These are phyloP conservation scores for Fusarium mangiferae DNA, from an alignment of 2,329 filamentous ascomycete species.

Conservation along the genomic window DNA sequence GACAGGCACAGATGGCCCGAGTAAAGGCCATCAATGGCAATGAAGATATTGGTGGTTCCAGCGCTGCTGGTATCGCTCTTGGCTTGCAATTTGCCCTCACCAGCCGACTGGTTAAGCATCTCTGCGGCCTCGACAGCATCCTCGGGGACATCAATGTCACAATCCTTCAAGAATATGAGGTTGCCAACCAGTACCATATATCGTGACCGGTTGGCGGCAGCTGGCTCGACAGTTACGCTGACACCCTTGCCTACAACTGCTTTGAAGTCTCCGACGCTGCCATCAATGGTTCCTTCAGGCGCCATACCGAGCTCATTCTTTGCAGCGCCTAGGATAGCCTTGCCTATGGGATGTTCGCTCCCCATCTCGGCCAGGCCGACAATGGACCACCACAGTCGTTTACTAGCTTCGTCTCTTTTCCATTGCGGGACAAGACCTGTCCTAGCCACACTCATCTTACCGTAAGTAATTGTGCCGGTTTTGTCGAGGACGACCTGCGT, in stretches of 20 bases:
- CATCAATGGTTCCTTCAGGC: conserved; percentile 80
- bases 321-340: conserved; percentile 85
- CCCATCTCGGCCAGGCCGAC: conserved; percentile 93
- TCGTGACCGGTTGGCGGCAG: conserved; percentile 71
- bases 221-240: conserved; percentile 81
- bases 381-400: conserved; percentile 90
- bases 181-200: conserved; percentile 88
- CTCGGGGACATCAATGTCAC: conserved; percentile 72
- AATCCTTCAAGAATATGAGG: conserved; percentile 77
- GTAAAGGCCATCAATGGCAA: conserved; percentile 85
- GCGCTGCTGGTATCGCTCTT: conserved; percentile 52
- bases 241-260: conserved; percentile 87
- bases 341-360: conserved; percentile 96
- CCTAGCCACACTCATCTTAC: conserved; percentile 90
- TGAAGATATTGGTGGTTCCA: conserved; percentile 92
- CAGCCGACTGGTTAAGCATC: conserved; percentile 58
- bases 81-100: conserved; percentile 38
- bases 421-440: conserved; percentile 71
- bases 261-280: conserved; percentile 85
- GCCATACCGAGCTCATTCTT: conserved; percentile 73
- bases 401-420: conserved; percentile 62
- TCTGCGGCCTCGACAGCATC: conserved; percentile 72
- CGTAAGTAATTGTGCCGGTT: conserved; percentile 92
- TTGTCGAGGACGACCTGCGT: conserved; percentile 94
- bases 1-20: conserved; percentile 85